Percentiles rank a stretch among this genome's conserved stretches.
phyloP scores from a whole-genome alignment of 208 protist species.

The Trypanosoma melophagium region DNA sequence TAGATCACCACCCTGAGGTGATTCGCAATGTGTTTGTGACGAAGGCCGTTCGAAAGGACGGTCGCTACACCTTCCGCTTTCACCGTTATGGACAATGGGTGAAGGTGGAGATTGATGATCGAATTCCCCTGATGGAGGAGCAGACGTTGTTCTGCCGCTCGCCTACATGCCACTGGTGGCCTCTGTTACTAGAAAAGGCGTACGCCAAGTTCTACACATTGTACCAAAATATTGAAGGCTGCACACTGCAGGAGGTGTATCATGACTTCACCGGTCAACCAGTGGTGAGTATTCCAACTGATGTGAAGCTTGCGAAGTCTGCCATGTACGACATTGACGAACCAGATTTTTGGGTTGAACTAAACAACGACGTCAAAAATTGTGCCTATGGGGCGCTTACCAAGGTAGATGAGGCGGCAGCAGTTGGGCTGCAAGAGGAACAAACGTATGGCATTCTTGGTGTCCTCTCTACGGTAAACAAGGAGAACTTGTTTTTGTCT shows the following conservation, averaged over 20 bases:
- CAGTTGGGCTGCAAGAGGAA: constrained; percentile 52
- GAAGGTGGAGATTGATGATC: constrained; percentile 63
- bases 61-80: constrained; percentile 83
- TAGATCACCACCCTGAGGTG: constrained; percentile 63
- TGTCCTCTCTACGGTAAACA: constrained; percentile 28
- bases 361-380: constrained; percentile 38
- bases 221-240: constrained; percentile 63
- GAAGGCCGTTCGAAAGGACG: constrained; percentile 69
- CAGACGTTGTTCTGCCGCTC: constrained; percentile 60
- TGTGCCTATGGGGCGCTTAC: constrained; percentile 53
- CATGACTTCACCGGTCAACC: constrained; percentile 65
- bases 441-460: constrained; percentile 65
- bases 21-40: constrained; percentile 81
- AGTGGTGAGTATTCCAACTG: constrained; percentile 37
- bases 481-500: neutral
- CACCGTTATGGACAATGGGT: constrained; percentile 64
- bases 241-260: constrained; percentile 55
- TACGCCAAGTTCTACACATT: constrained; percentile 85
- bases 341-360: constrained; percentile 54
- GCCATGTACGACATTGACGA: constrained; percentile 56
- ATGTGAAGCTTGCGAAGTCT: constrained; percentile 33
- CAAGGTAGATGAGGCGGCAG: constrained; percentile 37
- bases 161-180: constrained; percentile 69
- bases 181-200: constrained; percentile 66
- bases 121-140: constrained; percentile 47